Base-by-base conservation (phyloP, 768 basidiomycete species). In the Lactarius akahatsu region DNA sequence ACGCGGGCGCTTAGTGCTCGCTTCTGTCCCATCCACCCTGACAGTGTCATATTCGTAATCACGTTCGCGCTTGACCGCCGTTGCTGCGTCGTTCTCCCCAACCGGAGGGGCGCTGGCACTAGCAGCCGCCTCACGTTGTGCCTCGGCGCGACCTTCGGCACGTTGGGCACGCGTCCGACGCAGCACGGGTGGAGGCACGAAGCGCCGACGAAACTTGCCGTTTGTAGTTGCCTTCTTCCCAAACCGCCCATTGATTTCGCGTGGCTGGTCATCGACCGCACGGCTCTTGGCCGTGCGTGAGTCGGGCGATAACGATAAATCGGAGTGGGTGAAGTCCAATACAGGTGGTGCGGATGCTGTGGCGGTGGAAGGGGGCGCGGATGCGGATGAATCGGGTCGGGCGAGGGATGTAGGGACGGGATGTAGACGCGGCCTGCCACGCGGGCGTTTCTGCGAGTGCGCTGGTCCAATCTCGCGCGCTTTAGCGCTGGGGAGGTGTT, bases 181-280 rank as follows among this genome's bases (percentile, higher is more conserved):
- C 57, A 13, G 38, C 30, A 28, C 57, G 18, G 61, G 63, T 54
- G 57, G 41, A 58, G 50, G 56, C 41, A 36, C 57, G 34, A 59
- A 2, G 38, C 50, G 67, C 7, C 55, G 66, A 71, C 80, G 78
- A 66, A 78, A 79, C 71, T 75, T 78, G 59, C 82, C 81, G 57
- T 82, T 79, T 15, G 80, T 82, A 20, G 76, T 77, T 41, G 77
- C 79, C 73, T 89, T 88, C 77, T 83, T 86, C 41, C 86, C 87
- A 69, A 90, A 90, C 20, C 87, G 80, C 52, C 88, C 88, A 68
- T 89, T 88, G 20, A 76, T 76, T 61, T 85, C 83, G 64, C 88
- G 80, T 2, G 88, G 88, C 71, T 90, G 88, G 13, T 76, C 74
- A 50, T 82, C 78, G 40, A 80, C 75, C 7, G 81, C 80, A 18